Conservation (phyloP, 352 stramenopile species). For the Pythium monospermum region DNA sequence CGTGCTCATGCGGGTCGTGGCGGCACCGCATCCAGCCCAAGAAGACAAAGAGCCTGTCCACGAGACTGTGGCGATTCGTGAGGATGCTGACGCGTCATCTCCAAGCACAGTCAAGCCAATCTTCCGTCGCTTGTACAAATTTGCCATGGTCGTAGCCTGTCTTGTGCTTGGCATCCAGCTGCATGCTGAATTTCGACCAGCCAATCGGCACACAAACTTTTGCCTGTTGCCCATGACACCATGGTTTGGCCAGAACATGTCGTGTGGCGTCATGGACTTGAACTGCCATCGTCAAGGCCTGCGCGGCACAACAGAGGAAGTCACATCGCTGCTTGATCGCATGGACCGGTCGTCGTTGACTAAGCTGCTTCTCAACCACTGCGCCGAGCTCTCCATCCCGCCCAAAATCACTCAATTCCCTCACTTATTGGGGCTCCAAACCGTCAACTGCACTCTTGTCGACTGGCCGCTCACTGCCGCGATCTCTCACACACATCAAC, state of each 20-base stretch:
- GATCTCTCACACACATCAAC: not conserved
- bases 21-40: too few species aligned
- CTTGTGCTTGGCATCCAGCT: not conserved
- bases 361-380: not conserved
- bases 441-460: not conserved
- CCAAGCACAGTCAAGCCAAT: too few species aligned
- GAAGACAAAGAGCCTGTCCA: not conserved
- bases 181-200: not conserved
- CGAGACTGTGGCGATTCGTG: not conserved
- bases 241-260: constrained; percentile 9
- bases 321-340: not conserved
- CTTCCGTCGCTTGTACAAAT: not conserved
- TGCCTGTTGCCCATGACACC: constrained; percentile 5
- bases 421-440: not conserved
- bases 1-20: not conserved
- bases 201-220: not conserved
- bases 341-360: not conserved
- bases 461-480: not conserved
- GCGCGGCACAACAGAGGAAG: not conserved
- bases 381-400: not conserved
- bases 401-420: not conserved
- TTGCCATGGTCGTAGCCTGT: not conserved
- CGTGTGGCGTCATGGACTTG: constrained; percentile 15
- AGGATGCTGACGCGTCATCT: too few species aligned
- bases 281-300: constrained; percentile 14